A percentile compares a stretch with the other conserved stretches of the same genome.
Conservation (phyloP, 1,139 yeast species). For the Zygosaccharomyces sapae region DNA sequence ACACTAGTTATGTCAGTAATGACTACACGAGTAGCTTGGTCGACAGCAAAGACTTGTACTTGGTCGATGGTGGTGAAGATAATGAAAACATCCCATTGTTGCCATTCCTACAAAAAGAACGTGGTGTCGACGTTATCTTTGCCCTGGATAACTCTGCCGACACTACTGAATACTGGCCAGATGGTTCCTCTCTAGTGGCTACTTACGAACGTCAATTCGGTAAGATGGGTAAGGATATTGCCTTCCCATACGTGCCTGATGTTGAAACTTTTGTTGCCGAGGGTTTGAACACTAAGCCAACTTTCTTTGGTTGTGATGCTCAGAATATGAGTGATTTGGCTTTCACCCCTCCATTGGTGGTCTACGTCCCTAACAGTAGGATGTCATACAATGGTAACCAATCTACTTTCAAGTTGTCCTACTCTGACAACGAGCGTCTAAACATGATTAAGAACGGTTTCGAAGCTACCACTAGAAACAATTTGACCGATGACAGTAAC, state of each 20-base stretch:
- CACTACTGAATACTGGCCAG: constrained; percentile 64
- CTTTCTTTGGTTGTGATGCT: constrained; percentile 84
- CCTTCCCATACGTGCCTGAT: constrained; percentile 88
- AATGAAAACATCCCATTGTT: constrained; percentile 70
- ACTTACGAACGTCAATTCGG: constrained; percentile 70
- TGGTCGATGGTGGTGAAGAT: constrained; percentile 93
- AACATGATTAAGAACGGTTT: constrained; percentile 74
- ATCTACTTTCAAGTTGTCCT: constrained; percentile 65
- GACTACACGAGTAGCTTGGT: constrained; percentile 38
- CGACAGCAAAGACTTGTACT: constrained; percentile 45
- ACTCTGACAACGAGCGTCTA: constrained; percentile 53
- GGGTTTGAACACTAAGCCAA: constrained; percentile 59
- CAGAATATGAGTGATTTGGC: constrained; percentile 54
- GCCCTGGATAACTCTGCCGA: constrained; percentile 86
- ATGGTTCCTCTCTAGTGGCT: constrained; percentile 63
- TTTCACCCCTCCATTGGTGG: constrained; percentile 64
- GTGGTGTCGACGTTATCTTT: constrained; percentile 73
- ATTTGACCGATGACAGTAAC: constrained; percentile 65
- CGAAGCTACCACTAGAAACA: constrained; percentile 68
- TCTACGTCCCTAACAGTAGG: constrained; percentile 76
- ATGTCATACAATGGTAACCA: constrained; percentile 64
- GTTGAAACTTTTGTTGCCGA: constrained; percentile 53
- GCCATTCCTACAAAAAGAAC: constrained; percentile 67
- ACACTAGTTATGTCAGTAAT: constrained; percentile 44
- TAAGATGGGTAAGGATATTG: constrained; percentile 55